Base-by-base conservation (phyloP, 352 stramenopile genomes). In the Globisporangium echinulatum region DNA sequence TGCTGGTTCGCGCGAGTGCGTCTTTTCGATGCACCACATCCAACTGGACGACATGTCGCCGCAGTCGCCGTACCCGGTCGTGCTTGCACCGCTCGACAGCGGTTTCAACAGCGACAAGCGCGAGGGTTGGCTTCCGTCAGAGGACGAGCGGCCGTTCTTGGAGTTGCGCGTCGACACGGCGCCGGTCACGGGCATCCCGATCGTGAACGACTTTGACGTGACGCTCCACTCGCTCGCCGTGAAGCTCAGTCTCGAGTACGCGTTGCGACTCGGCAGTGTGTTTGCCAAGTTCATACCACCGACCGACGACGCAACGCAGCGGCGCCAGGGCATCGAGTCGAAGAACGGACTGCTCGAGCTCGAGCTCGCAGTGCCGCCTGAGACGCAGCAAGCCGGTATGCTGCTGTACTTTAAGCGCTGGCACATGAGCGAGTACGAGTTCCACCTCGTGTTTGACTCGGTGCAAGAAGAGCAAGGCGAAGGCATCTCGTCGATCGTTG, bases 71-170 rank as follows among this genome's bases (percentile, higher is more conserved):
- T 96, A 93, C 14, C 86, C 86, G 1, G 75, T 96, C 1, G 64
- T 96, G 10, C 67, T 96, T 33, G 79, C 78, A 46, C 86, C 86
- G 4, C 54, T 90, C n/a, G 82, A 96, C 52, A 90, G 75, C 62
- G 86, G 86, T 0, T 96, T 88, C 56, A 96, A 94, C 55, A 94
- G 84, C 52, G 80, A 96, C 64, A 92, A 91, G 59, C 82, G 76
- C 11, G 86, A 96, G 61, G 85, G 80, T 5, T 96, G 86, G 86
- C 62, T 92, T 17, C 80, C 82, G n/a, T 67, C 81, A 4, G 70
- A 94, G 7, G 82, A 83, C 8, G 86, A 96, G 57, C 64, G 58
- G 8, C 84, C 86, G 25, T 93, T 91, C 54, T 79, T 96, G 57
- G 74, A 60, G 39, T 52, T 96, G 8, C 77, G 66, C 3, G 63